Percentiles rank a stretch among this genome's conserved stretches.
Evolutionary conservation across 225 moss, liverwort and hornwort species (phyloP).

Genomic region (Pleurozium schreberi): DNA sequence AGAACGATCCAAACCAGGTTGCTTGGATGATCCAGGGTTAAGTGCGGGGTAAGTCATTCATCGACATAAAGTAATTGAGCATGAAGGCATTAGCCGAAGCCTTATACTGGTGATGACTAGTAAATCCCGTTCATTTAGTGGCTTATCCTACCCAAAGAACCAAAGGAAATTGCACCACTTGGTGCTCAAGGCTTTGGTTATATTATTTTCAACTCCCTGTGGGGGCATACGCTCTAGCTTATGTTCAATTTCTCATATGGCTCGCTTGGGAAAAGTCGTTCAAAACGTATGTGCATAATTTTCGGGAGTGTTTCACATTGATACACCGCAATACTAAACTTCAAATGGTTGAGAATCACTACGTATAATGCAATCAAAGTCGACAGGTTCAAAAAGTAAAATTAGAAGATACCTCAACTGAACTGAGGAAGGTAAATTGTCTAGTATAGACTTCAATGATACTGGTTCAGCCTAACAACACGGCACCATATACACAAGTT

Average conservation of each 20-base stretch:
- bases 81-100: not conserved
- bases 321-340: not conserved
- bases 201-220: not conserved
- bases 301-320: not conserved
- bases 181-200: not conserved
- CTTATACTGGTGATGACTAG: not conserved
- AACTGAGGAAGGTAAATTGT: not conserved
- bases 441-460: not conserved
- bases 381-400: not conserved
- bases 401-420: not conserved
- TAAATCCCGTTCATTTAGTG: no score
- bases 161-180: not conserved
- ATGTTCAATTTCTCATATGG: not conserved
- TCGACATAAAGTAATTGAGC: not conserved
- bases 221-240: not conserved
- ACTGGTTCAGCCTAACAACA: not conserved
- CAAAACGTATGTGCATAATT: not conserved
- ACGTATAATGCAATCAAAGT: not conserved
- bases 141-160: not conserved
- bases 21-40: not conserved
- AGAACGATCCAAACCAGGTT: not conserved
- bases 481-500: not conserved
- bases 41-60: not conserved
- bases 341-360: not conserved
- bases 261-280: no score